Evolutionary conservation across 2,329 filamentous ascomycete species (phyloP).

Genomic region (Fusarium sp.): DNA sequence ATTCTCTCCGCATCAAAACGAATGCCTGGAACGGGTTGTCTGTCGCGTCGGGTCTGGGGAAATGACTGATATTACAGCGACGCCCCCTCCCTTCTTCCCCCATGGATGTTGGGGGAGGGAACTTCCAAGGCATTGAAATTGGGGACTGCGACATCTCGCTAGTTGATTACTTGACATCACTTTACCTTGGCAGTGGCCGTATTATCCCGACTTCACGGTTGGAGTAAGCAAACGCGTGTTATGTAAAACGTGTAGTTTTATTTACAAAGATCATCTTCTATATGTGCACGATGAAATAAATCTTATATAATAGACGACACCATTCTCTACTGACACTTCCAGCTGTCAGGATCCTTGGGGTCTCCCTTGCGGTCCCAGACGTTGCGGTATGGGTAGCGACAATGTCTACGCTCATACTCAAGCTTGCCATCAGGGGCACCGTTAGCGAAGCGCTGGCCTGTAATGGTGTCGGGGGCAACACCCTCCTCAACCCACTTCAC

Average conservation of each 20-base stretch:
- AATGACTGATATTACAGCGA: slow-evolving; percentile 22
- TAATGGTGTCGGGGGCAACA: slow-evolving; percentile 55
- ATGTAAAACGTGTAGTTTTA: slow-evolving; percentile 12
- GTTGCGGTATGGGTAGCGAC: slow-evolving; percentile 27
- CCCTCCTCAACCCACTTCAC: slow-evolving; percentile 62
- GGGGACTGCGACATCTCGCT: background rate
- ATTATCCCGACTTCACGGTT: background rate
- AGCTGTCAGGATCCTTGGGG: slow-evolving; percentile 18
- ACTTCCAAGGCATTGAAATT: slow-evolving; percentile 7
- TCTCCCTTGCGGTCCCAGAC: slow-evolving; percentile 7
- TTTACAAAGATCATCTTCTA: slow-evolving; percentile 5
- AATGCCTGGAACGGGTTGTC: background rate
- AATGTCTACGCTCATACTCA: slow-evolving; percentile 32
- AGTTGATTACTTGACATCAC: slow-evolving; percentile 17
- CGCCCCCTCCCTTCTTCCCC: background rate
- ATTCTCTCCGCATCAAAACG: slow-evolving; percentile 2
- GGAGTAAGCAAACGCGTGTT: background rate
- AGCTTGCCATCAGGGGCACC: slow-evolving; percentile 12
- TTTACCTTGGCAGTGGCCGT: slow-evolving; percentile 18
- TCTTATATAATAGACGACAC: background rate
- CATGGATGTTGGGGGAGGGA: slow-evolving; percentile 7
- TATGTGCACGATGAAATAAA: slow-evolving; percentile 16
- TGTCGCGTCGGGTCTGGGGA: slow-evolving; percentile 15
- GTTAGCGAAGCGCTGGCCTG: slow-evolving; percentile 47
- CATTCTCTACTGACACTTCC: slow-evolving; percentile 14